phyloP scores from a whole-genome alignment of 306 rosid species.

The Trifolium pratense region DNA sequence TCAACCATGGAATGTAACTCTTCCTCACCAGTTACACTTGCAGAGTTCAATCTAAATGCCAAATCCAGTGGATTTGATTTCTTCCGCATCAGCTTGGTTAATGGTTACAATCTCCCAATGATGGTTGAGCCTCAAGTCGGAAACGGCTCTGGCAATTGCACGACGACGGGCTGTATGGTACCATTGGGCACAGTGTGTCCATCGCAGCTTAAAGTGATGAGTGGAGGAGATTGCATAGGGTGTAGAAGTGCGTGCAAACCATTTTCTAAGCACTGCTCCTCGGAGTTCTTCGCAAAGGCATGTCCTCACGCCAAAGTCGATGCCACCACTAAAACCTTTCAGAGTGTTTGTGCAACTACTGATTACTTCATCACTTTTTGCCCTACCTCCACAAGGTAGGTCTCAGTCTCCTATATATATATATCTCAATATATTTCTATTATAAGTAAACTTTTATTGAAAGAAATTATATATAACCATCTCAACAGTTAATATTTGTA shows the following conservation, averaged over 20 bases:
- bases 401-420: too few relatives aligned
- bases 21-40: slow-evolving; percentile 38
- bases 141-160: slow-evolving; percentile 20
- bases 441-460: too few relatives aligned
- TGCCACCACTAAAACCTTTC: slow-evolving; percentile 27
- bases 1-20: slow-evolving; percentile 52
- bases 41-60: slow-evolving; percentile 60
- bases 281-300: slow-evolving; percentile 53
- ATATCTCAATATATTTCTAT: too few relatives aligned
- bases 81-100: slow-evolving; percentile 67
- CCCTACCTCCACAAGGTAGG: slow-evolving; percentile 7
- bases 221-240: slow-evolving; percentile 46
- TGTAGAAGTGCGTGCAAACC: slow-evolving; percentile 62
- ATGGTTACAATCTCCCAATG: slow-evolving; percentile 68
- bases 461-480: too few relatives aligned
- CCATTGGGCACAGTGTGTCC: slow-evolving; percentile 64
- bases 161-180: slow-evolving; percentile 37
- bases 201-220: slow-evolving; percentile 44
- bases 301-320: slow-evolving; percentile 49
- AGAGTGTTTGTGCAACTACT: slow-evolving; percentile 47
- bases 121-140: slow-evolving; percentile 51
- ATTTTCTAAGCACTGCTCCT: slow-evolving; percentile 18
- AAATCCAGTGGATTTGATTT: slow-evolving; percentile 52
- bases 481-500: too few relatives aligned
- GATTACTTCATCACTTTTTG: slow-evolving; percentile 67